phyloP scores from a whole-genome alignment of 805 yeast genomes.

The Ogataea pini region DNA sequence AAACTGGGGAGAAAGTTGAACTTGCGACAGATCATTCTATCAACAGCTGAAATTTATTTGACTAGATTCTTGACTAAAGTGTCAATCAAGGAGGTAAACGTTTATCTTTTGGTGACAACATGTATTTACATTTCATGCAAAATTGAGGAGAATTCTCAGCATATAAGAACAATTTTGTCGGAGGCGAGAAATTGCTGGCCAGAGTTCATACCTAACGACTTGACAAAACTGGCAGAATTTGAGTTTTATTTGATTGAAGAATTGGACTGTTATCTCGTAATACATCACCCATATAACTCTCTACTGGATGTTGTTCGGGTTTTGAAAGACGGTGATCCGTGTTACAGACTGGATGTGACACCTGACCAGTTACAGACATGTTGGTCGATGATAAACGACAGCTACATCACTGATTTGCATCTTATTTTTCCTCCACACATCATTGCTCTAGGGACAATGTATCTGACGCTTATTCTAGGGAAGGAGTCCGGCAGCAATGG shows the following conservation, averaged over 20 bases:
- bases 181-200: conserved; percentile 95
- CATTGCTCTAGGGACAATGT: conserved; percentile 79
- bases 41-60: conserved; percentile 86
- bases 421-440: conserved; percentile 86
- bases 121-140: conserved; percentile 89
- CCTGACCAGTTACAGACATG: conserved; percentile 77
- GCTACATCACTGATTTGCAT: conserved; percentile 84
- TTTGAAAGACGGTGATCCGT: conserved; percentile 36
- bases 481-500: conserved; percentile 27
- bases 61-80: conserved; percentile 75
- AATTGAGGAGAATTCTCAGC: conserved; percentile 94
- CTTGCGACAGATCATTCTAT: conserved; percentile 78
- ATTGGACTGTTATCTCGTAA: conserved; percentile 66
- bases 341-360: conserved; percentile 36
- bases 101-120: conserved; percentile 79
- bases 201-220: conserved; percentile 87
- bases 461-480: conserved; percentile 67
- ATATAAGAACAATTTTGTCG: conserved; percentile 75
- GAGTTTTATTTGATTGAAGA: conserved; percentile 94
- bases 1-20: conserved; percentile 77
- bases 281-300: conserved; percentile 75
- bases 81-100: conserved; percentile 76
- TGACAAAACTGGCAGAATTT: conserved; percentile 89
- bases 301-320: conserved; percentile 52
- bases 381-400: conserved; percentile 90